Conservation (phyloP, 108 stramenopile species). For the Fistulifera solaris region DNA sequence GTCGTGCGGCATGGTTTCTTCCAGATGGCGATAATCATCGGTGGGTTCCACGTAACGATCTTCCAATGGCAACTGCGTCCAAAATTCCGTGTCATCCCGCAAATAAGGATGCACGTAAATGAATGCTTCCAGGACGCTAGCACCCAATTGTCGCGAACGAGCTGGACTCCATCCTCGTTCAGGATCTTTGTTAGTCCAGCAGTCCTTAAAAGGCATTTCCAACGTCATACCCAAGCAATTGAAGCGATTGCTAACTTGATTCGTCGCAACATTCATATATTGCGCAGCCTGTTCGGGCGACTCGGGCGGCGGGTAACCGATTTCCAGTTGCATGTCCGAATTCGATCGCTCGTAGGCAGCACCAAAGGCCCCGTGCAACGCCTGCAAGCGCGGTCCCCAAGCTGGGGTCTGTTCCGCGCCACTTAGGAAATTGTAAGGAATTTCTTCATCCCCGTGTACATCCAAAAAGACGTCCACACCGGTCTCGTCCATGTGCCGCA, state of each 20-base stretch:
- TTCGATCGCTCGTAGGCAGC: slow-evolving; percentile 58
- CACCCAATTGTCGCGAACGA: slow-evolving; percentile 50
- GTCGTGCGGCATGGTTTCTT: slow-evolving; percentile 10
- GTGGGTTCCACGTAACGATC: slow-evolving; percentile 44
- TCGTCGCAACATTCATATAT: slow-evolving; percentile 72
- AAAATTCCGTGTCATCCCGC: slow-evolving; percentile 58
- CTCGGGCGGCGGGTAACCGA: slow-evolving; percentile 58
- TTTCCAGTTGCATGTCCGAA: slow-evolving; percentile 64
- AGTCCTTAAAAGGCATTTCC: slow-evolving; percentile 89
- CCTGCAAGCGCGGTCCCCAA: slow-evolving; percentile 57
- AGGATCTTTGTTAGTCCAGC: slow-evolving; percentile 44
- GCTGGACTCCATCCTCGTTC: slow-evolving; percentile 55
- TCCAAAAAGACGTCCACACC: slow-evolving; percentile 82
- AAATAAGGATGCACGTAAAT: slow-evolving; percentile 60
- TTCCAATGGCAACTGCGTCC: slow-evolving; percentile 40
- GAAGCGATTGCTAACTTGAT: slow-evolving; percentile 68
- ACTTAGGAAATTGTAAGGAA: slow-evolving; percentile 74
- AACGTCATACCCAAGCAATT: slow-evolving; percentile 72
- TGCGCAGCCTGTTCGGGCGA: slow-evolving; percentile 23
- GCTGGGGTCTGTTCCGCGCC: slow-evolving; percentile 60
- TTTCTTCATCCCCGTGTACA: slow-evolving; percentile 83
- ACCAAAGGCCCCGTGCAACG: slow-evolving; percentile 74
- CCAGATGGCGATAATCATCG: slow-evolving; percentile 17
- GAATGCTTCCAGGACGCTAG: slow-evolving; percentile 52
- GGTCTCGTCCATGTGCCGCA: slow-evolving; percentile 72